A percentile compares a stretch with the other conserved stretches of the same genome.
phyloP scores from a whole-genome alignment of 805 yeast species.

The Lachancea fermentati region DNA sequence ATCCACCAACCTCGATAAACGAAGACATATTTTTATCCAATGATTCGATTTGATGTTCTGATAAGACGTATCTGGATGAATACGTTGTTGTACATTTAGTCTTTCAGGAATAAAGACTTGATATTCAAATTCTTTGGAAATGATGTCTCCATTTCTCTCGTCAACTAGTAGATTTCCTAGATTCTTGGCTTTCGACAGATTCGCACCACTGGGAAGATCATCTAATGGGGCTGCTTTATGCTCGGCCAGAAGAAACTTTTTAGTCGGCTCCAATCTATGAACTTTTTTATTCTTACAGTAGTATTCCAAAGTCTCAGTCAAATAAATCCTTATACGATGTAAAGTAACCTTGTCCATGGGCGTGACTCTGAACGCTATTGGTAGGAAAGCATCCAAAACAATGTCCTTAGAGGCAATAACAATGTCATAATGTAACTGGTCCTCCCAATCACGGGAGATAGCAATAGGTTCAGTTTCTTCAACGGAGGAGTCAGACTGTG shows the following conservation, averaged over 20 bases:
- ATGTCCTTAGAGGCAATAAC: constrained; percentile 86
- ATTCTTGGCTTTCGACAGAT: constrained; percentile 34
- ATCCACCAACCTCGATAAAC: constrained; percentile 65
- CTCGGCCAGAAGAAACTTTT: constrained; percentile 74
- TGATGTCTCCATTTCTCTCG: constrained; percentile 47
- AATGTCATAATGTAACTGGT: constrained; percentile 82
- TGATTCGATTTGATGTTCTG: constrained; percentile 82
- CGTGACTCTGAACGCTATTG: constrained; percentile 74
- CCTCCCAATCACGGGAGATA: constrained; percentile 90
- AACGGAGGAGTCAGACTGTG: constrained; percentile 69
- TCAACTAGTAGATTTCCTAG: constrained; percentile 39
- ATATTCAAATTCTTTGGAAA: constrained; percentile 77
- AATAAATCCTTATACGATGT: constrained; percentile 77
- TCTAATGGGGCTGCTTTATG: constrained; percentile 55
- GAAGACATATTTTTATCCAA: constrained; percentile 86
- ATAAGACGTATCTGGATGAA: constrained; percentile 84
- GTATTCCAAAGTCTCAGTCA: constrained; percentile 89
- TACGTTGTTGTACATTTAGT: constrained; percentile 47
- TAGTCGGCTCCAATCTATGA: constrained; percentile 86
- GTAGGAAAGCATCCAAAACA: constrained; percentile 75
- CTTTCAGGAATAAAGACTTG: constrained; percentile 78
- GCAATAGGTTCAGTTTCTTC: constrained; percentile 94
- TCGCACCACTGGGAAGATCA: constrained; percentile 30
- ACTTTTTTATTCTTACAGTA: constrained; percentile 81
- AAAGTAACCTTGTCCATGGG: constrained; percentile 83